phyloP scores from a whole-genome alignment of 1,284 basidiomycete genomes.

The Sporisorium scitamineum region DNA sequence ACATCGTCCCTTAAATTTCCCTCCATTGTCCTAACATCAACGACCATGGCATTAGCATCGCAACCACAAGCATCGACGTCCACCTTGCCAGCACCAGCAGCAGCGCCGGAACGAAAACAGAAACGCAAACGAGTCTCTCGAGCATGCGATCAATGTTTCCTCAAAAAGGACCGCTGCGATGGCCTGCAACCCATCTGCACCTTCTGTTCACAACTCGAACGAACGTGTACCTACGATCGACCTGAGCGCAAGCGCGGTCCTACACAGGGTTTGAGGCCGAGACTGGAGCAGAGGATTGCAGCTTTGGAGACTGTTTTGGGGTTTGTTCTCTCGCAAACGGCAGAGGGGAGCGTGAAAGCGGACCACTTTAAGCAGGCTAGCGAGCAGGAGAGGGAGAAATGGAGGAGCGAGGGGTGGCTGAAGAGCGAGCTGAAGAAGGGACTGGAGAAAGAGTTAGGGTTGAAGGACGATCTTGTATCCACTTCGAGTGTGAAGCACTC shows the following conservation, averaged over 20 bases:
- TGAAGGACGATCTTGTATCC: conserved; percentile 12
- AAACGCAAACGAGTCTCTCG: conserved; percentile 51
- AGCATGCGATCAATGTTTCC: conserved; percentile 53
- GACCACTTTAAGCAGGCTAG: background rate
- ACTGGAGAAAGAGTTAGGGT: conserved; percentile 1
- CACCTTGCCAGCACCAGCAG: background rate
- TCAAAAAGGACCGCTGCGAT: conserved; percentile 50
- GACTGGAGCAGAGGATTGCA: conserved; percentile 29
- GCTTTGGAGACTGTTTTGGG: conserved; percentile 37
- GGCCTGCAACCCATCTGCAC: conserved; percentile 31
- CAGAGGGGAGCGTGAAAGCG: background rate
- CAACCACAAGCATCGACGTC: conserved; percentile 1
- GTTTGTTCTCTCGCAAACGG: conserved; percentile 6
- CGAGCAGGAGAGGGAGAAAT: background rate
- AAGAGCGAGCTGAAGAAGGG: background rate
- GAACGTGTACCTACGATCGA: conserved; percentile 39
- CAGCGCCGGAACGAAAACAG: background rate
- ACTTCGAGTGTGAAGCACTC: background rate
- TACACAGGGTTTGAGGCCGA: conserved; percentile 35
- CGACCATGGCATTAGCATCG: background rate
- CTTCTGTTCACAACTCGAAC: conserved; percentile 20
- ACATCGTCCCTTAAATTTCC: no score
- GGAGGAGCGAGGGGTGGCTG: conserved; percentile 15
- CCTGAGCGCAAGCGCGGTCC: conserved; percentile 48
- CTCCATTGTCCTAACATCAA: no score